phyloP scores from a whole-genome alignment of 163 green algal species.

The Scenedesmus sp. region DNA sequence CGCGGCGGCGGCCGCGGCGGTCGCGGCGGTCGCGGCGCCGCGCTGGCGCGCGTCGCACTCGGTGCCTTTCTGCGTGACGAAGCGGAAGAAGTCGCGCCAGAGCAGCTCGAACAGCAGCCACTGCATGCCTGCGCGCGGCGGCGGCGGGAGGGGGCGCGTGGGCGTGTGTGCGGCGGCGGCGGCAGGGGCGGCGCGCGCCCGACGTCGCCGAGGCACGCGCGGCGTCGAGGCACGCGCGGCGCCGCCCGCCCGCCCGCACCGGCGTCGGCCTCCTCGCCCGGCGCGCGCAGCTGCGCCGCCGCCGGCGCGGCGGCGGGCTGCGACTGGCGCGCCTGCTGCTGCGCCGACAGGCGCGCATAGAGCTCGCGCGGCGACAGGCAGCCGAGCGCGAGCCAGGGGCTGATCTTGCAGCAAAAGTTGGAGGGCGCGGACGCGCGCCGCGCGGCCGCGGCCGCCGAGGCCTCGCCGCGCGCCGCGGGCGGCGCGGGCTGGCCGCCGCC shows the following conservation, averaged over 20 bases:
- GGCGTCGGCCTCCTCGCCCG: slow-evolving; percentile 6
- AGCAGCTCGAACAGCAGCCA: slow-evolving; percentile 82
- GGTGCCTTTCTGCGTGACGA: no score
- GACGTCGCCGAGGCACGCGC: background rate
- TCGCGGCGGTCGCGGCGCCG: no score
- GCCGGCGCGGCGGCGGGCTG: background rate
- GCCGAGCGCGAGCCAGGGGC: slow-evolving; percentile 64
- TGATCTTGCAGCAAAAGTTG: slow-evolving; percentile 61
- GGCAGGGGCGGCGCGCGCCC: no score
- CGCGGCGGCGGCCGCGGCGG: no score
- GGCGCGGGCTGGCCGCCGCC: background rate
- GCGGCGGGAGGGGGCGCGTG: no score
- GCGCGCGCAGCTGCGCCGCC: background rate
- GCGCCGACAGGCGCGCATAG: slow-evolving; percentile 43
- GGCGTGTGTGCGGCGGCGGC: background rate
- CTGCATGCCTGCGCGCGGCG: slow-evolving; percentile 28
- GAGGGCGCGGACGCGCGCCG: background rate
- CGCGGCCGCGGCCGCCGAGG: slow-evolving; percentile 10
- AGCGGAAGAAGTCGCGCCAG: slow-evolving; percentile 82
- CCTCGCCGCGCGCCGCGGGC: background rate
- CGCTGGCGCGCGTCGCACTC: no score
- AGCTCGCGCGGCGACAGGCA: slow-evolving; percentile 62
- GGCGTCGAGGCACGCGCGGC: background rate
- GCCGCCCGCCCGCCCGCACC: background rate
- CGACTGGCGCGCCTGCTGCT: slow-evolving; percentile 2